A percentile compares a stretch with the other conserved stretches of the same genome.
Conservation (phyloP, 1,284 basidiomycete genomes). For the Wallemia ichthyophaga region DNA sequence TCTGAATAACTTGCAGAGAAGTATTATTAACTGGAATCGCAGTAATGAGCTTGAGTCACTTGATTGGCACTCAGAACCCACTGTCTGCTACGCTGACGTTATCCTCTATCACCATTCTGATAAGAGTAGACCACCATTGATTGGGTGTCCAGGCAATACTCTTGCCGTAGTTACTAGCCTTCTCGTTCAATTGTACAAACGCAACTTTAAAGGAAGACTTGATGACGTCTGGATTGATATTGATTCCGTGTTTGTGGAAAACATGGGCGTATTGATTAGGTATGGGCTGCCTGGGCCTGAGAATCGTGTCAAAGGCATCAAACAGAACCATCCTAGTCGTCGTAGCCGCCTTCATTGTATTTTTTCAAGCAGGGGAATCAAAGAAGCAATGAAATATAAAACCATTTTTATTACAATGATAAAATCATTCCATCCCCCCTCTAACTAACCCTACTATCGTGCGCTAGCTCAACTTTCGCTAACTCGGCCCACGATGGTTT, state of each 20-base stretch:
- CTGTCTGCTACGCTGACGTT: background rate
- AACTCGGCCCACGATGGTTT: background rate
- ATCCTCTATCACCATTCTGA: background rate
- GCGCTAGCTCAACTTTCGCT: constrained; percentile 1
- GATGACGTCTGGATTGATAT: background rate
- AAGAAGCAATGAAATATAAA: background rate
- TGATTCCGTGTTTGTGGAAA: background rate
- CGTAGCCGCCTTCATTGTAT: too few relatives aligned
- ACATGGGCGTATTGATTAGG: background rate
- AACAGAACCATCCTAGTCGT: background rate
- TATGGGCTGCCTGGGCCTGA: background rate
- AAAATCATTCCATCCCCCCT: background rate
- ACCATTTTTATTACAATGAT: background rate
- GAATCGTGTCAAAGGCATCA: background rate
- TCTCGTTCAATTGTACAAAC: background rate
- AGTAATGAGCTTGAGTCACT: too few relatives aligned
- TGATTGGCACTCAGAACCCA: too few relatives aligned
- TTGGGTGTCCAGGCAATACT: background rate
- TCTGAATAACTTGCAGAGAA: background rate
- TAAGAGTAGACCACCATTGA: background rate
- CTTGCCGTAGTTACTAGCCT: background rate
- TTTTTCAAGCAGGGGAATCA: background rate
- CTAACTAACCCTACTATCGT: background rate
- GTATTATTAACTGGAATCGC: background rate
- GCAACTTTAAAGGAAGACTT: background rate